phyloP scores from a whole-genome alignment of 116 monocot species.

The Iris pallida region DNA sequence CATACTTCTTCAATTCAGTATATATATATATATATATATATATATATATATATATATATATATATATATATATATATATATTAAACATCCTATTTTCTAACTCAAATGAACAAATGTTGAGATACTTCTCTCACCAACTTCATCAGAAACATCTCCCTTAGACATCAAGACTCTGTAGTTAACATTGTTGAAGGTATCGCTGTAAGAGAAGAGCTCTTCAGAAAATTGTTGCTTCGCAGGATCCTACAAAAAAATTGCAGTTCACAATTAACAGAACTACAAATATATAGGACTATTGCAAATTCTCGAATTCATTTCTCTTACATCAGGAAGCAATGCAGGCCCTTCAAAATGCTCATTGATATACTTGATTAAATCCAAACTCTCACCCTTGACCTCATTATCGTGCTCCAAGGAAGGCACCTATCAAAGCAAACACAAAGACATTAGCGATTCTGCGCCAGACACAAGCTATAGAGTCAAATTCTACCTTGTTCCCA shows the following conservation, averaged over 20 bases:
- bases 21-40: background rate
- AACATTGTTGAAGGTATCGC: conserved; percentile 32
- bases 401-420: conserved; percentile 60
- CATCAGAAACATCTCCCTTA: conserved; percentile 34
- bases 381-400: conserved; percentile 55
- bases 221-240: conserved; percentile 44
- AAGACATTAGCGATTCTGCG: too few relatives aligned
- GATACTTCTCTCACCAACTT: conserved; percentile 39
- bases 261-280: background rate
- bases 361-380: conserved; percentile 57
- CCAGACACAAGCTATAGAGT: too few relatives aligned
- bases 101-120: too few relatives aligned
- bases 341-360: conserved; percentile 60
- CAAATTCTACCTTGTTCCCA: conserved; percentile 37
- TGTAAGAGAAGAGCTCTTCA: conserved; percentile 44
- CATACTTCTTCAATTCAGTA: background rate
- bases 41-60: too few relatives aligned
- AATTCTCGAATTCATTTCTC: background rate
- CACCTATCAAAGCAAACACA: conserved; percentile 17
- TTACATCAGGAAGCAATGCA: conserved; percentile 59
- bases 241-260: conserved; percentile 29
- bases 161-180: conserved; percentile 10
- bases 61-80: too few relatives aligned
- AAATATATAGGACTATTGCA: background rate
- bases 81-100: too few relatives aligned